Conservation (phyloP, 2,329 filamentous ascomycete genomes). For the Botrytis deweyae region DNA sequence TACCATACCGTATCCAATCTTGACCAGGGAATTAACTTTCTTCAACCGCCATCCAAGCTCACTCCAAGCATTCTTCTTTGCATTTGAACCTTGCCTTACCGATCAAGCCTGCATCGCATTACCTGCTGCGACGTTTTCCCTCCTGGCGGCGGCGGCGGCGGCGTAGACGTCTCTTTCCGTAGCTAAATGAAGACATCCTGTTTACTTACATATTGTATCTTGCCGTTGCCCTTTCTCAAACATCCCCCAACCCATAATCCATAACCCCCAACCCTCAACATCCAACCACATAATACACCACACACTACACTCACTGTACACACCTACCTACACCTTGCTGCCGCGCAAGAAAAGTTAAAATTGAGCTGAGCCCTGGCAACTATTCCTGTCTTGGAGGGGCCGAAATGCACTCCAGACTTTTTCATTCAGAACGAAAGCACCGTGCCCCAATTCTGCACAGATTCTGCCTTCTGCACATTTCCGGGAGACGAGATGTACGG, state of each 20-base stretch:
- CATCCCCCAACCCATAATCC: not conserved
- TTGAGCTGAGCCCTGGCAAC: not conserved
- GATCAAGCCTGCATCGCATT: slow-evolving; percentile 20
- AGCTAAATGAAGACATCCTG: not conserved
- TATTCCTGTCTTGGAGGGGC: not conserved
- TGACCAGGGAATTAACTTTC: not conserved
- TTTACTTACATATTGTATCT: not conserved
- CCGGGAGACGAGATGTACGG: not conserved
- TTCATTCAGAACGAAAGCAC: not conserved
- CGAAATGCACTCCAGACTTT: slow-evolving; percentile 17
- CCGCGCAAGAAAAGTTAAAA: slow-evolving; percentile 9
- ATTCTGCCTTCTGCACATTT: not conserved
- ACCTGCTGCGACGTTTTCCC: slow-evolving; percentile 20
- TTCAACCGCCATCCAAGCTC: slow-evolving; percentile 2
- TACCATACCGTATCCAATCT: not conserved
- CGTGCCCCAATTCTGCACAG: not conserved
- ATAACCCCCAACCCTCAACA: not conserved
- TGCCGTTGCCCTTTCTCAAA: slow-evolving; percentile 13
- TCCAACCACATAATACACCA: not conserved
- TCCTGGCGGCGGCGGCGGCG: slow-evolving; percentile 20
- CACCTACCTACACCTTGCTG: not conserved
- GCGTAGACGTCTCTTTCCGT: slow-evolving; percentile 1
- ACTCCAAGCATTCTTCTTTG: slow-evolving; percentile 17
- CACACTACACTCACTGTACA: not conserved
- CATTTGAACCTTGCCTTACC: slow-evolving; percentile 20